Base-by-base conservation (phyloP, 2,329 filamentous ascomycete genomes). In the Neofusicoccum sp. region DNA sequence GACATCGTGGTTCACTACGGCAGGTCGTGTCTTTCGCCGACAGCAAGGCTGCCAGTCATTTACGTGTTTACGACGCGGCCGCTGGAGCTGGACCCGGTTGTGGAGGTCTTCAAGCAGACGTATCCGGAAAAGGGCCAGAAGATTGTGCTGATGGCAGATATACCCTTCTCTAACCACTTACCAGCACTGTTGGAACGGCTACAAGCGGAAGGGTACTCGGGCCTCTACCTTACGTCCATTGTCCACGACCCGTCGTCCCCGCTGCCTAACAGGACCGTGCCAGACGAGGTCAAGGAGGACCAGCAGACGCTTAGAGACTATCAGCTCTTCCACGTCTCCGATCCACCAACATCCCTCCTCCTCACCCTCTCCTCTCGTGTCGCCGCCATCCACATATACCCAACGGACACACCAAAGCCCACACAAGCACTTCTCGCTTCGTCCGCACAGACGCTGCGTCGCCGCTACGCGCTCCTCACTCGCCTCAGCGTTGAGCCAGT, bases 1-100 rank as follows among this genome's bases (percentile, higher is more conserved):
- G 89, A 98, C 63, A 90, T 92, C 0, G 90, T 98, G 1, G 88
- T 99, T 12, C 95, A 99, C 73, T 99, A 98, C 68, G 95, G 95
- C 3, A 84, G 95, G 57, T 89, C 93, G 0, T 99, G 95, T 71
- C 81, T 99, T 26, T 97, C 92, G 6, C 93, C 93, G 0, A 96
- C 93, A 0, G 89, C 90, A 9, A 82, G 92, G 60, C 77, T 98
- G 57, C 92, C 93, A 0, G 93, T 96, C 24, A 86, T 97, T 53
- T 92, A 97, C 72, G 86, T 97, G 62, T 98, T 95, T 71, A 99
- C 95, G 0, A 83, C 82, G 51, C 88, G 89, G 65, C 74, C 81
- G 1, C 80, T 99, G 14, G 82, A 91, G 62, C 75, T 87, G 43
- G 82, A 85, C 1, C 75, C 79, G 0, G 82, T 87, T 0, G 70